These are phyloP conservation scores for Alternaria triticimaculans DNA, from an alignment of 2,329 filamentous ascomycete species.

Conservation along the genomic window DNA sequence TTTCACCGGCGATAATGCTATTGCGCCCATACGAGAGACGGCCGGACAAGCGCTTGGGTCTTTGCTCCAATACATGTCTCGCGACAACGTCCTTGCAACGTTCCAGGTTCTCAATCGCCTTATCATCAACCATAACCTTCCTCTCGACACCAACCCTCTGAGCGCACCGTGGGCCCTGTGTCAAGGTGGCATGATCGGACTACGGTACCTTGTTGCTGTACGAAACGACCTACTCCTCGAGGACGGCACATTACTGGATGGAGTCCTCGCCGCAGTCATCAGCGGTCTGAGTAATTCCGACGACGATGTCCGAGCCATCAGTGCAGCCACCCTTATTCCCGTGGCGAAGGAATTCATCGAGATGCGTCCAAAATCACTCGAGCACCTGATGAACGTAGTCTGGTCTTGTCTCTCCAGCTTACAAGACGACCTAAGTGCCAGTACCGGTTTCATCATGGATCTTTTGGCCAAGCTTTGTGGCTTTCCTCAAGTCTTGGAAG, in stretches of 20 bases:
- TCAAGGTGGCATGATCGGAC: slow-evolving; percentile 96
- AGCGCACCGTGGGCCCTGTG: slow-evolving; percentile 88
- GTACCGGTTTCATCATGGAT: slow-evolving; percentile 98
- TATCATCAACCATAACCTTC: slow-evolving; percentile 82
- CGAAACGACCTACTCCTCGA: slow-evolving; percentile 88
- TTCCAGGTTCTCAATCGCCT: slow-evolving; percentile 86
- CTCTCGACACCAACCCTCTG: slow-evolving; percentile 59
- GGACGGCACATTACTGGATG: slow-evolving; percentile 86
- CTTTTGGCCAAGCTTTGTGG: slow-evolving; percentile 93
- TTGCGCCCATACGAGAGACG: slow-evolving; percentile 94
- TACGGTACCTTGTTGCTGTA: slow-evolving; percentile 94
- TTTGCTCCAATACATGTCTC: slow-evolving; percentile 81
- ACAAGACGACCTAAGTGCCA: slow-evolving; percentile 96
- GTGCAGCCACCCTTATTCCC: slow-evolving; percentile 94
- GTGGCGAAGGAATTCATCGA: slow-evolving; percentile 95
- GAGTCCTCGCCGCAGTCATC: slow-evolving; percentile 90
- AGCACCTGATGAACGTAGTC: slow-evolving; percentile 87
- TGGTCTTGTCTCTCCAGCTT: slow-evolving; percentile 97
- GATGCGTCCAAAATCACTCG: slow-evolving; percentile 77
- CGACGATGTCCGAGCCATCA: slow-evolving; percentile 95
- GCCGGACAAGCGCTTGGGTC: slow-evolving; percentile 93
- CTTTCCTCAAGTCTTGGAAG: slow-evolving; percentile 88
- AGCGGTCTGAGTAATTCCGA: slow-evolving; percentile 89
- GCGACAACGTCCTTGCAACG: slow-evolving; percentile 79
- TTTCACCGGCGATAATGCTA: slow-evolving; percentile 96